phyloP scores from a whole-genome alignment of 306 rosid genomes.

The Vigna angularis region DNA sequence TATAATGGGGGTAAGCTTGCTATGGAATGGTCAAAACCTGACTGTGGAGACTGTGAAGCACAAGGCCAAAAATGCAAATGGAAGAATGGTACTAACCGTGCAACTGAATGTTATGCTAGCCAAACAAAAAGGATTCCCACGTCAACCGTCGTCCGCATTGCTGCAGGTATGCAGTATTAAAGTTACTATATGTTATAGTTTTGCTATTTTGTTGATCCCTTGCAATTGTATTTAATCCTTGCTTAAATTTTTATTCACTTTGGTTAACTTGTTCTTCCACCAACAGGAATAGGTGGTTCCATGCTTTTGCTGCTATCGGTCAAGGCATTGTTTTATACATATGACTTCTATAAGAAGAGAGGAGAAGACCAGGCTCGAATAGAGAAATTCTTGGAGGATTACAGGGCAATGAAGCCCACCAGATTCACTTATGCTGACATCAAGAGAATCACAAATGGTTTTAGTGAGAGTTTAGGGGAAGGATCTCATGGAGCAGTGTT shows the following conservation, averaged over 20 bases:
- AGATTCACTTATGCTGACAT: constrained; percentile 24
- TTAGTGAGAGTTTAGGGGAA: constrained; percentile 39
- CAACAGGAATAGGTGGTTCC: neutral
- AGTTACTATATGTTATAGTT: neutral
- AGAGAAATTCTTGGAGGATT: constrained; percentile 49
- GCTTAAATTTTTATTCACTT: neutral
- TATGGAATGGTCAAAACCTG: too few relatives aligned
- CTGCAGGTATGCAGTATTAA: neutral
- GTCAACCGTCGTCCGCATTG: neutral
- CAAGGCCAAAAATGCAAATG: neutral
- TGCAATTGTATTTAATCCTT: neutral
- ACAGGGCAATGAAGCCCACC: constrained; percentile 44
- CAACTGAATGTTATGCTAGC: neutral
- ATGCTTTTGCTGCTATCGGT: constrained; percentile 11
- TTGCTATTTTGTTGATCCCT: neutral
- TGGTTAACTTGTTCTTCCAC: neutral
- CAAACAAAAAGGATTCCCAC: neutral
- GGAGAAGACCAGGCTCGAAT: constrained; percentile 45
- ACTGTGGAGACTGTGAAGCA: too few relatives aligned
- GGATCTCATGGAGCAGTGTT: constrained; percentile 48
- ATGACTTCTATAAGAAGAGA: neutral
- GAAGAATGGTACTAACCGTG: neutral
- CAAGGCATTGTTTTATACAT: neutral
- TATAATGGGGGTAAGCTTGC: too few relatives aligned
- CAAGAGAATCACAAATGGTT: neutral